A percentile compares a stretch with the other conserved stretches of the same genome.
These are phyloP conservation scores for Kernera saxatilis DNA, from an alignment of 345 rosid species.

Conservation along the genomic window DNA sequence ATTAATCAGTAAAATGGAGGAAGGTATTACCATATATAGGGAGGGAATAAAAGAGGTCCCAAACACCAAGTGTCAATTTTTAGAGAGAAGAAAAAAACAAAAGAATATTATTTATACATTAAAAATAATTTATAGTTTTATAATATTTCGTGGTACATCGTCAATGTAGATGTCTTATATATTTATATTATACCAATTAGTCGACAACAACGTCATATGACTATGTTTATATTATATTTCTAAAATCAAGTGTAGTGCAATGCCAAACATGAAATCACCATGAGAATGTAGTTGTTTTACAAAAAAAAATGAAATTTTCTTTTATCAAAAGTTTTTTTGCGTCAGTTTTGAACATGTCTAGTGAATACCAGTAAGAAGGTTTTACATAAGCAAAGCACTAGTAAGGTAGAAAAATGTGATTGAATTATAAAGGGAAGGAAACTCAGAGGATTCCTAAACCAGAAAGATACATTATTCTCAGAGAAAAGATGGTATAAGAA, in stretches of 20 bases:
- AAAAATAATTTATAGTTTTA: too few species aligned
- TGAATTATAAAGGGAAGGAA: background rate
- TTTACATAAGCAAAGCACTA: conserved; percentile 2
- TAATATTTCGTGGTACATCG: too few species aligned
- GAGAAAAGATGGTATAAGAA: background rate
- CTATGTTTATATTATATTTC: background rate
- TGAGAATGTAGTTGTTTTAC: background rate
- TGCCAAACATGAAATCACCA: conserved; percentile 3
- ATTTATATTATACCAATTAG: background rate
- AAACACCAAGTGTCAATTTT: too few species aligned
- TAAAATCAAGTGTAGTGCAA: too few species aligned
- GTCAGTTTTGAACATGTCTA: background rate
- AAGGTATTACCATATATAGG: too few species aligned
- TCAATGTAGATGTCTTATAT: conserved; percentile 1
- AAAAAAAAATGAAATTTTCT: background rate
- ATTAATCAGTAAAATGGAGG: too few species aligned
- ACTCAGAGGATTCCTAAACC: background rate
- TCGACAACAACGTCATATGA: conserved; percentile 6
- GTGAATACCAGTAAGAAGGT: background rate
- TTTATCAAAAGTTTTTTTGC: background rate
- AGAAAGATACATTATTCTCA: background rate
- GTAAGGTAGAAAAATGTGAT: background rate
- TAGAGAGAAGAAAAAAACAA: too few species aligned
- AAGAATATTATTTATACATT: too few species aligned
- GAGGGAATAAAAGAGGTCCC: too few species aligned